A percentile compares a stretch with the other conserved stretches of the same genome.
These are phyloP conservation scores for Paxillus rubicundulus DNA, from an alignment of 768 basidiomycete species.

Conservation along the genomic window DNA sequence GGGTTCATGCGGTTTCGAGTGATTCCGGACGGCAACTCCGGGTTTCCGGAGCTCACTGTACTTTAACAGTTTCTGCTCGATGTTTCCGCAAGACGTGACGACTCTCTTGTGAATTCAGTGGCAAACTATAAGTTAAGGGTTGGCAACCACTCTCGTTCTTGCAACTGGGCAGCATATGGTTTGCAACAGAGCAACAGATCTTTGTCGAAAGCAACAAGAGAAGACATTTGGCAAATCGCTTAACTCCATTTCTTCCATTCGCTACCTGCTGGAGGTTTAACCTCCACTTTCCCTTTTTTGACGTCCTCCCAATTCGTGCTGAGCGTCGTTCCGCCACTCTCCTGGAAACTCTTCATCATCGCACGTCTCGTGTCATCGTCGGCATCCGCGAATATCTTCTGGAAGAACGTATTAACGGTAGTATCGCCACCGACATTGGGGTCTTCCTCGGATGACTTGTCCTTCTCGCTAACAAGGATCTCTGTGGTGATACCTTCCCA, in stretches of 20 bases:
- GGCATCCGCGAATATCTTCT: constrained; percentile 85
- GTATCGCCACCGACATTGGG: constrained; percentile 89
- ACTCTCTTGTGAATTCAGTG: too few species aligned
- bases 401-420: constrained; percentile 86
- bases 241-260: constrained; percentile 81
- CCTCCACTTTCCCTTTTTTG: constrained; percentile 60
- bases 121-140: too few species aligned
- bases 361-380: constrained; percentile 90
- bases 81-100: too few species aligned
- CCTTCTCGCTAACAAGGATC: constrained; percentile 67
- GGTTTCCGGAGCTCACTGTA: too few species aligned
- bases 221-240: not conserved
- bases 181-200: not conserved
- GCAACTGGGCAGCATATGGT: not conserved
- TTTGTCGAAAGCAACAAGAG: constrained; percentile 1
- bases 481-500: constrained; percentile 83
- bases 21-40: too few species aligned
- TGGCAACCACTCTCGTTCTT: not conserved
- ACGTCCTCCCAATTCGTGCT: constrained; percentile 98
- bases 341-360: constrained; percentile 97
- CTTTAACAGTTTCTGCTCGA: too few species aligned
- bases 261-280: constrained; percentile 80
- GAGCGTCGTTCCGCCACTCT: constrained; percentile 92
- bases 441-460: constrained; percentile 67
- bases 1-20: too few species aligned